A percentile compares a stretch with the other conserved stretches of the same genome.
These are phyloP conservation scores for Austroboletus eburneus DNA, from an alignment of 768 basidiomycete species.

Conservation along the genomic window DNA sequence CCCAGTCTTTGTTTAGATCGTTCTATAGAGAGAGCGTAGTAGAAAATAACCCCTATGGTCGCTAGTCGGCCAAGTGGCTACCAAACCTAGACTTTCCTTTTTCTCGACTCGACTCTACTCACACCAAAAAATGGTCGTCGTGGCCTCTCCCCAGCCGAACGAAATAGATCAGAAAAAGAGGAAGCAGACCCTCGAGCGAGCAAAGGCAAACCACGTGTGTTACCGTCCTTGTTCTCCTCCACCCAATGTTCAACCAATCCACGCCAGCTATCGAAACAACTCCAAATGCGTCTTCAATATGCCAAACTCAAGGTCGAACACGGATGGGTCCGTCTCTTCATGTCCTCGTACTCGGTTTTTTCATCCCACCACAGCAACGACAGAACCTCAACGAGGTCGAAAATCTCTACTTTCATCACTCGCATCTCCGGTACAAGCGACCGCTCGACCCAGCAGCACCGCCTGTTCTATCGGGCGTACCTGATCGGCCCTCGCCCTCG, in stretches of 20 bases:
- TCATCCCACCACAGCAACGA: conserved; percentile 48
- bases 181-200: conserved; percentile 50
- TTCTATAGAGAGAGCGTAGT: too few species aligned
- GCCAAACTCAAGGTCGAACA: conserved; percentile 76
- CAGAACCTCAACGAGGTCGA: conserved; percentile 80
- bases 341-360: neutral
- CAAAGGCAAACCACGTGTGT: conserved; percentile 56
- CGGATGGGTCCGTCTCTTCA: conserved; percentile 55
- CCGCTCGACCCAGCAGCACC: conserved; percentile 7
- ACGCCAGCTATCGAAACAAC: conserved; percentile 60
- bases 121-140: conserved; percentile 18
- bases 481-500: conserved; percentile 15
- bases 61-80: too few species aligned
- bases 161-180: conserved; percentile 37
- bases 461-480: conserved; percentile 5
- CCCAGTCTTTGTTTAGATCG: too few species aligned
- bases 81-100: too few species aligned
- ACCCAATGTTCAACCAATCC: neutral
- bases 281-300: conserved; percentile 72
- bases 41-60: too few species aligned
- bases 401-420: conserved; percentile 76
- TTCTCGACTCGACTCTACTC: too few species aligned
- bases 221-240: neutral
- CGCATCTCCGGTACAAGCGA: conserved; percentile 35
- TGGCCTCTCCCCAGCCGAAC: conserved; percentile 22